Base-by-base conservation (phyloP, 805 yeast genomes). In the Saturnispora saitoi region DNA sequence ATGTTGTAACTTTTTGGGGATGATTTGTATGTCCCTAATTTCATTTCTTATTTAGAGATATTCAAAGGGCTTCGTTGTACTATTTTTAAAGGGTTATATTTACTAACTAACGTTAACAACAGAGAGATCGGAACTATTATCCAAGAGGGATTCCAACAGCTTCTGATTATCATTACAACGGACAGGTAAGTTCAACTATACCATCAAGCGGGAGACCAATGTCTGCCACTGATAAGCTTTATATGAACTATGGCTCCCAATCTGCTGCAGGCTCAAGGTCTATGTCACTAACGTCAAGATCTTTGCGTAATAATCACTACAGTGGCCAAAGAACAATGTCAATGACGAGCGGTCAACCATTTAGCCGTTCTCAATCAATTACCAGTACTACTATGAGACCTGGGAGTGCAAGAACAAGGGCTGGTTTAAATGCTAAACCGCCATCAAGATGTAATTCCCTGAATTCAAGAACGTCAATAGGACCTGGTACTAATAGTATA, bases 221-320 rank as follows among this genome's bases (percentile, higher is more conserved):
- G 42, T 47, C 49, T 32, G 49, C 49, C 4, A 47, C 49, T 12
- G 49, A 47, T 19, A 32, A 34, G 8, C 30, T 47, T n/a, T 47
- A 47, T 28, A 37, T 37, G 41, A 37, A 37, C n/a, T 34, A 40
- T 22, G 45, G 44, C 8, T 26, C 31, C 9, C 32, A 37, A 26
- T 12, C 45, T 34, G 28, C 48, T 38, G 19, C 48, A 28, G 32
- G 31, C 4, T 6, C 55, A 5, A 49, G 69, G 14, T 51, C 68
- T 8, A 63, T 64, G 66, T 65, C 69, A 12, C 53, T 65, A 29
- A 63, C 63, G 40, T 59, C 63, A 3, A 49, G 68, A 42, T 57
- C 58, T 32, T 58, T 63, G 29, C 55, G 66, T 48, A 34, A 51
- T 22, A 50, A 15, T 8, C 45, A 34, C 24, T 29, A 49, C 39